These are phyloP conservation scores for Ichthyophthirius multifiliis DNA, from an alignment of 169 alveolate species.

Conservation along the genomic window DNA sequence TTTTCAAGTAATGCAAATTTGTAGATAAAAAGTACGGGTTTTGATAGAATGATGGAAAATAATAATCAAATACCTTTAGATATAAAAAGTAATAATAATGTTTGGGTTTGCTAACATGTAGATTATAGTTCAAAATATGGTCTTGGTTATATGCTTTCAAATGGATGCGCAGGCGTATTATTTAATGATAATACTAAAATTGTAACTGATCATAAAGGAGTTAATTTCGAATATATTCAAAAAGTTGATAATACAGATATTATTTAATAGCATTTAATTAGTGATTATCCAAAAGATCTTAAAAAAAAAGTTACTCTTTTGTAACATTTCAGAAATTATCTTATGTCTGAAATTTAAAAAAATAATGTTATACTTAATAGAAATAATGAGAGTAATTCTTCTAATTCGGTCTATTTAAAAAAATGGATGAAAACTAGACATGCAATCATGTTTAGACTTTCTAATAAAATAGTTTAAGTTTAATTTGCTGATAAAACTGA, in stretches of 20 bases:
- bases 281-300: slow-evolving; percentile 64
- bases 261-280: slow-evolving; percentile 15
- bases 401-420: slow-evolving; percentile 51
- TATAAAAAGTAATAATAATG: slow-evolving; percentile 1
- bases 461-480: slow-evolving; percentile 67
- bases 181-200: slow-evolving; percentile 87
- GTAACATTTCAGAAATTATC: slow-evolving; percentile 82
- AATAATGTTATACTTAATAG: slow-evolving; percentile 45
- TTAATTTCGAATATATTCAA: slow-evolving; percentile 31
- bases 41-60: no score
- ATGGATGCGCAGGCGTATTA: slow-evolving; percentile 80
- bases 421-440: slow-evolving; percentile 62
- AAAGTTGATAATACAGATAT: neutral
- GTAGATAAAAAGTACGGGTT: no score
- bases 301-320: slow-evolving; percentile 83
- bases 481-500: slow-evolving; percentile 69
- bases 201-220: slow-evolving; percentile 50
- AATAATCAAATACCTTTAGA: no score
- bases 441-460: slow-evolving; percentile 66
- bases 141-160: slow-evolving; percentile 79
- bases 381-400: neutral
- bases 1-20: no score
- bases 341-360: slow-evolving; percentile 66
- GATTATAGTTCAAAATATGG: slow-evolving; percentile 89
- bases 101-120: slow-evolving; percentile 68